Percentiles rank a stretch among this genome's conserved stretches.
Conservation (phyloP, 495 filamentous ascomycete genomes). For the Hypoxylon intermedium region DNA sequence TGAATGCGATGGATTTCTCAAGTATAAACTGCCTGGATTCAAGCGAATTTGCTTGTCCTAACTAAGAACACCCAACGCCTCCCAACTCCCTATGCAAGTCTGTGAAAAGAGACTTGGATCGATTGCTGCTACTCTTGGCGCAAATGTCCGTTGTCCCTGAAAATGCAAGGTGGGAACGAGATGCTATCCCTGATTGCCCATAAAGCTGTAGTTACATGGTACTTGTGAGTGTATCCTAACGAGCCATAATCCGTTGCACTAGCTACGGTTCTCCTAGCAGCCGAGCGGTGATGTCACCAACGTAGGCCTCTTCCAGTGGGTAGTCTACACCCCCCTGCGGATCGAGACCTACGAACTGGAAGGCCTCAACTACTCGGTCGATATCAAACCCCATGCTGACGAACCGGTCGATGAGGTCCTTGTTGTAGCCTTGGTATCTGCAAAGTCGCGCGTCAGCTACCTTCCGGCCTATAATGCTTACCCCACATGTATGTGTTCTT, state of each 20-base stretch:
- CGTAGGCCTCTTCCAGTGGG: conserved; percentile 80
- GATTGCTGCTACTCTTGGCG: neutral
- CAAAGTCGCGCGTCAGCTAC: conserved; percentile 4
- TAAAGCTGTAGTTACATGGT: too few species aligned
- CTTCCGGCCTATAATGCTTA: neutral
- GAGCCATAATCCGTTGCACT: too few species aligned
- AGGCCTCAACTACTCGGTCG: conserved; percentile 83
- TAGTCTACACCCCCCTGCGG: conserved; percentile 68
- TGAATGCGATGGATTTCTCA: conserved; percentile 1
- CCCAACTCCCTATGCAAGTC: conserved; percentile 31
- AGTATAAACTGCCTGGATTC: conserved; percentile 3
- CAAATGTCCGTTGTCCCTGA: neutral
- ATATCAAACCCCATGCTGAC: conserved; percentile 93
- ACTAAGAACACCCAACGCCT: conserved; percentile 18
- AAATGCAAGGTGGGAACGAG: conserved; percentile 2
- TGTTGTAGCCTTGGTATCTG: conserved; percentile 91
- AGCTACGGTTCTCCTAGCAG: conserved; percentile 73
- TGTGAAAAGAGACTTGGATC: conserved; percentile 23
- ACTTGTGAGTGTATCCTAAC: too few species aligned
- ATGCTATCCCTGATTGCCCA: conserved; percentile 4
- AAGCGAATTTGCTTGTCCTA: neutral
- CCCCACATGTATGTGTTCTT: neutral
- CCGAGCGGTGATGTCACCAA: conserved; percentile 86
- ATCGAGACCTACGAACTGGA: conserved; percentile 82
- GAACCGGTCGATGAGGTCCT: conserved; percentile 86